phyloP scores from a whole-genome alignment of 1,284 basidiomycete species.

The Ceratobasidium sp. region DNA sequence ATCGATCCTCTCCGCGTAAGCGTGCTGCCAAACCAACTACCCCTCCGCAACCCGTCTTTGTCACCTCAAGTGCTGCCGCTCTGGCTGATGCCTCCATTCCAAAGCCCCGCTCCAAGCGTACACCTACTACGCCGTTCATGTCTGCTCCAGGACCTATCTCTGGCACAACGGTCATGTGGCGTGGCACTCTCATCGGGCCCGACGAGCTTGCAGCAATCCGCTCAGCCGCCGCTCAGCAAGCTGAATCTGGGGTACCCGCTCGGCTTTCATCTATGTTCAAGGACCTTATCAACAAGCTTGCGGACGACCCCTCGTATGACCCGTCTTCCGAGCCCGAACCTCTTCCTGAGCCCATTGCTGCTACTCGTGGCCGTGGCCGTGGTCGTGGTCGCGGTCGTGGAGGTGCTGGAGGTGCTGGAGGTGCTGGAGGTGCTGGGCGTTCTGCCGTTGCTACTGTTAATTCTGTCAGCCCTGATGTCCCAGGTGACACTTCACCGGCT shows the following conservation, averaged over 20 bases:
- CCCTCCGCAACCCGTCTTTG: background rate
- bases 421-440: no score
- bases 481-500: background rate
- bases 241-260: background rate
- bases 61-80: background rate
- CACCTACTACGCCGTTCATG: background rate
- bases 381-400: background rate
- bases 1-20: background rate
- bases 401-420: background rate
- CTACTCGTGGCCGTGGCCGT: background rate
- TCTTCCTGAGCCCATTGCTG: background rate
- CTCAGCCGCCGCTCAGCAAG: background rate
- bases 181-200: background rate
- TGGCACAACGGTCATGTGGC: background rate
- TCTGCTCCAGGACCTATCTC: background rate
- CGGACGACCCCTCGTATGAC: slow-evolving; percentile 1
- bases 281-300: slow-evolving; percentile 2
- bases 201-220: background rate
- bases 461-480: background rate
- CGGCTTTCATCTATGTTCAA: background rate
- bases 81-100: background rate
- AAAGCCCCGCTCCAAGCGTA: background rate
- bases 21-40: background rate
- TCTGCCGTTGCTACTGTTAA: background rate
- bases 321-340: slow-evolving; percentile 12